These are phyloP conservation scores for Zygoascus flipseniorum DNA, from an alignment of 805 yeast species.

Conservation along the genomic window DNA sequence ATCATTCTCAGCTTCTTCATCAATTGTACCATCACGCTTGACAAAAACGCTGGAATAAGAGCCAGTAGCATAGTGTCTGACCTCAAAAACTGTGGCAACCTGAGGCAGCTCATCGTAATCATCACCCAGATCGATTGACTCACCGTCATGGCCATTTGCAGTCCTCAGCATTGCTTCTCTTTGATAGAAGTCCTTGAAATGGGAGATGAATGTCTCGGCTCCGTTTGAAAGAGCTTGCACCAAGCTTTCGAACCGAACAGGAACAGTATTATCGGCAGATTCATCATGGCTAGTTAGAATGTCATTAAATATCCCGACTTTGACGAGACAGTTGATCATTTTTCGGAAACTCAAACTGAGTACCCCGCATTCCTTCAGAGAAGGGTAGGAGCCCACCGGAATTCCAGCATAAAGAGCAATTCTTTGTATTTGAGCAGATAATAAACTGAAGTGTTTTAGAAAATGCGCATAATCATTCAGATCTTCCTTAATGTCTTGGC, in stretches of 20 bases:
- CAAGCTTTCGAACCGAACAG: background rate
- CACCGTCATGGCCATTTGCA: background rate
- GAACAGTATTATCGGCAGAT: background rate
- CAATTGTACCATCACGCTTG: background rate
- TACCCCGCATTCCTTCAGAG: constrained; percentile 9
- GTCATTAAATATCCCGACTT: constrained; percentile 13
- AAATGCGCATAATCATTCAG: background rate
- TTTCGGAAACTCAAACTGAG: constrained; percentile 14
- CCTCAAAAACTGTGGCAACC: background rate
- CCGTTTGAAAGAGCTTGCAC: background rate
- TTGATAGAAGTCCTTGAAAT: constrained; percentile 1
- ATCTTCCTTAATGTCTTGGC: background rate
- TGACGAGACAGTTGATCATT: constrained; percentile 12
- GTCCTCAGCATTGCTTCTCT: background rate
- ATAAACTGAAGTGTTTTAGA: constrained; percentile 4
- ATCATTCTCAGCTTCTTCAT: background rate
- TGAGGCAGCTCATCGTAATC: background rate
- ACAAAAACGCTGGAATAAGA: background rate
- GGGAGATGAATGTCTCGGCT: background rate
- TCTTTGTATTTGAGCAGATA: constrained; percentile 10
- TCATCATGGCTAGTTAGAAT: constrained; percentile 1
- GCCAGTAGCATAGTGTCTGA: background rate
- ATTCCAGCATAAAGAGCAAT: constrained; percentile 16
- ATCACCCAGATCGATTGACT: background rate
- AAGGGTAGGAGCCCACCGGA: constrained; percentile 18